phyloP scores from a whole-genome alignment of 2,329 filamentous ascomycete genomes.

The Penicillium sclerotigenum region DNA sequence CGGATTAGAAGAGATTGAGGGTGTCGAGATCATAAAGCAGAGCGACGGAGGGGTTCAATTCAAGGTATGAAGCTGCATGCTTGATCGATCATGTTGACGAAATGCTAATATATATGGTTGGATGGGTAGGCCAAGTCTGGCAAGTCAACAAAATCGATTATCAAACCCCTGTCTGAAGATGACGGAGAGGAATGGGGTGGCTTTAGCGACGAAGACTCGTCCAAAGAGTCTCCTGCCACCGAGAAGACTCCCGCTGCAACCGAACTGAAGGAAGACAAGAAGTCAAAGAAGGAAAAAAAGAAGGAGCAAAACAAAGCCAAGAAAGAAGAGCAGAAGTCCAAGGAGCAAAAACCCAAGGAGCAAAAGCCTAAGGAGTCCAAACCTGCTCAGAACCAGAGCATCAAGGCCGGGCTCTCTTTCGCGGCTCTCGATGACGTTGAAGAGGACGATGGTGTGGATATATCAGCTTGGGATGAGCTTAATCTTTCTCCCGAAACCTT shows the following conservation, averaged over 20 bases:
- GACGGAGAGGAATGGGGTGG: constrained; percentile 62
- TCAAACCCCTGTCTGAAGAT: constrained; percentile 23
- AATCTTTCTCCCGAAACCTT: constrained; percentile 70
- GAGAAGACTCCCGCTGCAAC: constrained; percentile 9
- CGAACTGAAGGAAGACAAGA: constrained; percentile 21
- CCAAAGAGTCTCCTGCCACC: constrained; percentile 16
- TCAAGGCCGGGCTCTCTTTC: constrained; percentile 38
- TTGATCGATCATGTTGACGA: neutral
- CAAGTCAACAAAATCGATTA: constrained; percentile 33
- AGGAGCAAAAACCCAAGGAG: constrained; percentile 13
- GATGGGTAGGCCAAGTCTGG: constrained; percentile 34
- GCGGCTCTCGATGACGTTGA: constrained; percentile 38
- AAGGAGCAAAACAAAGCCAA: constrained; percentile 21
- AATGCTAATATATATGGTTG: neutral
- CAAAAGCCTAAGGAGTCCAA: constrained; percentile 25
- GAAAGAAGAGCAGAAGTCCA: constrained; percentile 26
- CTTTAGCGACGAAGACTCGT: constrained; percentile 54
- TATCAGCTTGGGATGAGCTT: constrained; percentile 75
- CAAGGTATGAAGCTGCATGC: constrained; percentile 31
- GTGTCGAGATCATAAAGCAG: constrained; percentile 76
- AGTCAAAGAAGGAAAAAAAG: constrained; percentile 18
- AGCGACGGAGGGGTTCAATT: constrained; percentile 50
- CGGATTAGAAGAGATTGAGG: constrained; percentile 85
- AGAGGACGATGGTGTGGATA: constrained; percentile 61
- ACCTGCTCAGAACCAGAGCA: constrained; percentile 33